A percentile compares a stretch with the other conserved stretches of the same genome.
These are phyloP conservation scores for Geotrichum citri-aurantii DNA, from an alignment of 1,139 yeast species.

Conservation along the genomic window DNA sequence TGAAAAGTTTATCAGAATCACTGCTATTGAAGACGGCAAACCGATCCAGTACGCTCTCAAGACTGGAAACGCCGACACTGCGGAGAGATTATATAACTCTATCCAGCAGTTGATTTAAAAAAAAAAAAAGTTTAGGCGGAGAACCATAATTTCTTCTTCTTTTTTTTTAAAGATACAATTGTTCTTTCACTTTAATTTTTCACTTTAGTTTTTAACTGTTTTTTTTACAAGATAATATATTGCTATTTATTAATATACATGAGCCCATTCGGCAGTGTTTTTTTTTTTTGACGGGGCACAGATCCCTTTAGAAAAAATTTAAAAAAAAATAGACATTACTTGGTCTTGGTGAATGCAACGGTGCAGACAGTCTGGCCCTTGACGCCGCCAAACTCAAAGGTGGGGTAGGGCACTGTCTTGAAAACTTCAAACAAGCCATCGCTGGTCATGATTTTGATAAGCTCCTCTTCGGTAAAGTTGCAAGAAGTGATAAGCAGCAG, in stretches of 20 bases:
- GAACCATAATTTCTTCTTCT: not conserved
- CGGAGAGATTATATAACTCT: conserved; percentile 52
- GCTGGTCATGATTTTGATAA: conserved; percentile 48
- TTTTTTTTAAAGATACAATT: too few relatives aligned
- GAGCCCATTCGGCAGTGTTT: too few relatives aligned
- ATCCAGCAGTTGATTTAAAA: conserved; percentile 40
- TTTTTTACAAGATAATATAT: too few relatives aligned
- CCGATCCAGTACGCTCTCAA: conserved; percentile 83
- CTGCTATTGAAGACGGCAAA: conserved; percentile 50
- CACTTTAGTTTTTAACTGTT: too few relatives aligned
- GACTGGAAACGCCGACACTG: conserved; percentile 56
- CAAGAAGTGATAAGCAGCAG: conserved; percentile 84
- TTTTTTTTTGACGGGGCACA: too few relatives aligned
- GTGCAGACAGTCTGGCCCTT: conserved; percentile 85
- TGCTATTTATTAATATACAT: not conserved
- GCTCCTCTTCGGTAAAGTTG: conserved; percentile 80
- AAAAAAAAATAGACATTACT: not conserved
- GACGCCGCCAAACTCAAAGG: conserved; percentile 81
- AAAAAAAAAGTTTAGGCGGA: not conserved
- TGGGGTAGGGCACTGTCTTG: conserved; percentile 67
- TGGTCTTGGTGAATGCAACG: conserved; percentile 50
- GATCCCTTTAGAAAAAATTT: too few relatives aligned
- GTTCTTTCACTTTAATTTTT: too few relatives aligned
- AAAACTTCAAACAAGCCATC: conserved; percentile 47
- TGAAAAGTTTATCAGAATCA: conserved; percentile 74